Evolutionary conservation across 73 alveolate species (phyloP).

Genomic region (Effrenium voratum): DNA sequence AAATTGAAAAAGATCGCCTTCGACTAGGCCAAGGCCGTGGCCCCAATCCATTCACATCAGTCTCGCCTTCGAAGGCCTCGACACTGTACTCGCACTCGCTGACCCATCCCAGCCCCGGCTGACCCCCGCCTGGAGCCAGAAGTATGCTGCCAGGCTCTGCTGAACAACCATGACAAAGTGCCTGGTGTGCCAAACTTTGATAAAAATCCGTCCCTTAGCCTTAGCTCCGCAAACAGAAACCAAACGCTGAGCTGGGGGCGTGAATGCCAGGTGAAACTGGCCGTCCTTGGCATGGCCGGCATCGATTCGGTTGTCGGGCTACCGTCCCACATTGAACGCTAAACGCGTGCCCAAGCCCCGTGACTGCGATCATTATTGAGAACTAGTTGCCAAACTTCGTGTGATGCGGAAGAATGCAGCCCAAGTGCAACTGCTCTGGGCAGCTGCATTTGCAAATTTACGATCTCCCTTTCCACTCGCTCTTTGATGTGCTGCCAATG

Average conservation of each 20-base stretch:
- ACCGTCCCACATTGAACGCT: too few relatives aligned
- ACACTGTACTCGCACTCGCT: not conserved
- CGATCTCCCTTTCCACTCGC: too few relatives aligned
- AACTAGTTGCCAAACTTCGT: too few relatives aligned
- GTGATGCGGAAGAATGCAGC: too few relatives aligned
- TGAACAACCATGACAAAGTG: constrained; percentile 72
- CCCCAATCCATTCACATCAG: constrained; percentile 46
- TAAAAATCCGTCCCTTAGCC: not conserved
- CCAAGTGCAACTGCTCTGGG: too few relatives aligned
- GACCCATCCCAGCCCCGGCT: too few relatives aligned
- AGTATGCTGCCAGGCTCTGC: constrained; percentile 68
- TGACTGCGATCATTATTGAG: too few relatives aligned
- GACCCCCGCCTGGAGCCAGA: constrained; percentile 87
- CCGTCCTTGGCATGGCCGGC: too few relatives aligned
- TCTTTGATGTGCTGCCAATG: too few relatives aligned
- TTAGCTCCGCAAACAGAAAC: not conserved
- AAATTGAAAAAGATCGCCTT: not conserved
- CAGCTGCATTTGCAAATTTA: too few relatives aligned
- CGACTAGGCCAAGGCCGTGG: not conserved
- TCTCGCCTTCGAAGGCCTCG: constrained; percentile 44
- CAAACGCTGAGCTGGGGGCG: not conserved
- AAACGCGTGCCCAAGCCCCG: too few relatives aligned
- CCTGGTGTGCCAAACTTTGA: constrained; percentile 6
- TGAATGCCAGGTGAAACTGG: constrained; percentile 55
- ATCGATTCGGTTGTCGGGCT: too few relatives aligned